Evolutionary conservation across 2,329 filamentous ascomycete species (phyloP), one percentile per base, ranked within the genome.

Genomic region (Proliferodiscus dingleyae): DNA sequence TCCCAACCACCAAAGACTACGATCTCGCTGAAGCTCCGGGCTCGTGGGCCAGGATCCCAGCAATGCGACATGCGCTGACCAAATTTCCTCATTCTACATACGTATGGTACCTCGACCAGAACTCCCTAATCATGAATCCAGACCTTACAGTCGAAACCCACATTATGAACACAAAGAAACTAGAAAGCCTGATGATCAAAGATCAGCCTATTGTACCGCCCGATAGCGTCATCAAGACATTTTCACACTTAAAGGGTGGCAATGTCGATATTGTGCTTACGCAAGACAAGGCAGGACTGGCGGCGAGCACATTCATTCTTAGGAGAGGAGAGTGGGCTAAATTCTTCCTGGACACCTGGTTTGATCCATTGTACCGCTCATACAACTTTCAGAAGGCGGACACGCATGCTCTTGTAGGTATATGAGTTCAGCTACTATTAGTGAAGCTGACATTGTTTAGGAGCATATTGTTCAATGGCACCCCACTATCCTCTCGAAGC

Each of bases 371-470:
- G 34, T 98, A 95, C 68, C 78, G 91, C 53, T 87, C 77, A 56
- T 98, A 98, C 70, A 95, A 95, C 63, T 98, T 98, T 62, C 88
- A 94, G 62, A 96, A 94, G 65, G 90, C 89, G 0, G 93, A 98
- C 67, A 80, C 76, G 19, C 91, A 98, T 71, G 90, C 91, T 41
- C 68, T 98, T 71, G 93, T 89, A 72, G 63, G 81, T 65, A 15
- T 28, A 15, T 26, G 30, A 36, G 23, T 59, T 11, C 47, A 29
- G 13, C 18, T 3, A 8, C n/a, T 34, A 33, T 37, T 22, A 38
- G 37, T 37, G 24, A 46, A 47, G 37, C 24, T 45, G 21, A 10
- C 51, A 23, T 7, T 23, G 16, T 11, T 3, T 22, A 90, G 86
- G 87, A 91, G 68, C 87, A 93, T 63, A 85, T 91, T 55, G 81